phyloP scores from a whole-genome alignment of 2,329 filamentous ascomycete species.

The Trichoderma pleuroti region DNA sequence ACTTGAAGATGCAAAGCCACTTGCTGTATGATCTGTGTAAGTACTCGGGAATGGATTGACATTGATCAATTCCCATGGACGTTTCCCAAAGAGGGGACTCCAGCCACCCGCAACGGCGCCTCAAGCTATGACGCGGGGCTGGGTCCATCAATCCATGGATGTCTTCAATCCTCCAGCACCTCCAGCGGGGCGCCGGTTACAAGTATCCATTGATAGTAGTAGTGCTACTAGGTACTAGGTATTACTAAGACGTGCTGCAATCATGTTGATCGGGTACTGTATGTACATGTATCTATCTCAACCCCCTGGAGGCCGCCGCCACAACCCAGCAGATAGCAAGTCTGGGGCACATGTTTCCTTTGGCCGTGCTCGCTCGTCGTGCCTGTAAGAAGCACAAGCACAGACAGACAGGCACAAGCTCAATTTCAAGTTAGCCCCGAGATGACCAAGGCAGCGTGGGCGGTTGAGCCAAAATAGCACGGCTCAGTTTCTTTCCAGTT shows the following conservation, averaged over 20 bases:
- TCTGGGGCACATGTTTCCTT: not conserved
- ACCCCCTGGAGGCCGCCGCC: not conserved
- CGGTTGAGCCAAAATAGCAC: slow-evolving; percentile 8
- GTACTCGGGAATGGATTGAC: not conserved
- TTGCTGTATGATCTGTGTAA: not conserved
- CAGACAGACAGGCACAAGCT: too few species aligned
- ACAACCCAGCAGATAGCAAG: not conserved
- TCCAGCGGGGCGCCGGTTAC: not conserved
- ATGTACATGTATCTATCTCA: not conserved
- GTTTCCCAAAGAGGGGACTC: not conserved
- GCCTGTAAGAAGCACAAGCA: not conserved
- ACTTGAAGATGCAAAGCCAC: not conserved
- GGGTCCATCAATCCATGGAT: not conserved
- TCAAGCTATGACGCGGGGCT: not conserved
- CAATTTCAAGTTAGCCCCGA: not conserved
- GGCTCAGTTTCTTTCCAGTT: not conserved
- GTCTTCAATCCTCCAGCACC: not conserved
- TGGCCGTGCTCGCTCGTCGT: not conserved
- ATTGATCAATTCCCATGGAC: not conserved
- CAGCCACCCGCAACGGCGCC: not conserved
- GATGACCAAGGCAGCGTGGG: not conserved
- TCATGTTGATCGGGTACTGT: not conserved
- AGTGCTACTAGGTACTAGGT: not conserved
- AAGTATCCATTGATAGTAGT: not conserved
- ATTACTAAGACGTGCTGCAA: not conserved